These are phyloP conservation scores for Immersiella caudata DNA, from an alignment of 495 filamentous ascomycete genomes.

Conservation along the genomic window DNA sequence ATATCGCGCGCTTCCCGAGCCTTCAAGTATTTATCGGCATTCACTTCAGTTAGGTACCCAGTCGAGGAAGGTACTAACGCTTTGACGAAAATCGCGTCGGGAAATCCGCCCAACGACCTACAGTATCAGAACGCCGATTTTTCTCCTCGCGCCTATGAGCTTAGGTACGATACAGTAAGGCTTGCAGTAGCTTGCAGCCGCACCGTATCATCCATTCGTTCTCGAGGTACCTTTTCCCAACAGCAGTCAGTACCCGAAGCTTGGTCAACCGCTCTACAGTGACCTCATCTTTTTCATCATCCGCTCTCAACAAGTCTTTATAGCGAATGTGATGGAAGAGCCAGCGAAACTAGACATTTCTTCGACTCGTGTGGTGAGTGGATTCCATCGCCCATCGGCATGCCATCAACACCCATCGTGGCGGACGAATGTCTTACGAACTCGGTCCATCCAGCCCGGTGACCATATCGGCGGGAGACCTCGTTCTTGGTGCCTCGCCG, in stretches of 20 bases:
- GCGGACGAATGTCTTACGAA: not conserved
- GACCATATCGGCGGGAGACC: not conserved
- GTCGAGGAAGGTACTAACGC: not conserved
- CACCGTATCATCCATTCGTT: not conserved
- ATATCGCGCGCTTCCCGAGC: not conserved
- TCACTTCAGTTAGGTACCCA: not conserved
- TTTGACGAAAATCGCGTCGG: not conserved
- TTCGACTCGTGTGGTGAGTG: not conserved
- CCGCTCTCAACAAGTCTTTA: not conserved
- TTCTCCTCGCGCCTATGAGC: not conserved
- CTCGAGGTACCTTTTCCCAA: not conserved
- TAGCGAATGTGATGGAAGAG: not conserved
- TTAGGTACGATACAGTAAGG: not conserved
- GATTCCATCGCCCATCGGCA: not conserved
- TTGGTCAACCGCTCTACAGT: not conserved
- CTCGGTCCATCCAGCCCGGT: conserved; percentile 1
- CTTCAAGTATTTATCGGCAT: not conserved
- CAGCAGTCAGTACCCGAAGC: not conserved
- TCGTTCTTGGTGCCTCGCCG: conserved; percentile 5
- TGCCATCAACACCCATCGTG: not conserved
- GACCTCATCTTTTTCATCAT: not conserved
- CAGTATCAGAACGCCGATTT: not conserved
- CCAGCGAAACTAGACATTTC: not conserved
- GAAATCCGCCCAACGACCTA: not conserved
- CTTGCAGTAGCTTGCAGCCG: conserved; percentile 6